Percentiles rank a stretch among this genome's conserved stretches.
Conservation (phyloP, 1,284 basidiomycete species). For the Fomitopsis betulina region DNA sequence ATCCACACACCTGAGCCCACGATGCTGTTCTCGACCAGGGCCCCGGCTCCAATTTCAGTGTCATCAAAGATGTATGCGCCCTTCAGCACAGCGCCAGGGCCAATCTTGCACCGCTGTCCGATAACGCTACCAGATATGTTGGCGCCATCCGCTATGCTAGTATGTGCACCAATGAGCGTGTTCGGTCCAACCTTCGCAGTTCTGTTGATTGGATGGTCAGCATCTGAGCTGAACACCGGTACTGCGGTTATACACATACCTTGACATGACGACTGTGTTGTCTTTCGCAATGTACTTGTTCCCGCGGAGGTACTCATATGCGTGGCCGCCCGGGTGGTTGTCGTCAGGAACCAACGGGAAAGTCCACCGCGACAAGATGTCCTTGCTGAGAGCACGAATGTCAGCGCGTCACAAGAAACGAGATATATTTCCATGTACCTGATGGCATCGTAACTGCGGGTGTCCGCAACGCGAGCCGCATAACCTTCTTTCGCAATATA, state of each 20-base stretch:
- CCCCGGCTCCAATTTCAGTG: constrained; percentile 73
- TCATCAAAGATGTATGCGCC: constrained; percentile 84
- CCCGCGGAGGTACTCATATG: constrained; percentile 81
- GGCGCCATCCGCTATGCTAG: constrained; percentile 59
- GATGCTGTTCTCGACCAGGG: constrained; percentile 73
- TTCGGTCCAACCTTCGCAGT: constrained; percentile 83
- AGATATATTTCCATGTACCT: constrained; percentile 42
- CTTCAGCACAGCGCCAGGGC: constrained; percentile 55
- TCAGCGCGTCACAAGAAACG: neutral
- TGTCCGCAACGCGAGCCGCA: constrained; percentile 85
- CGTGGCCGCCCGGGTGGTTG: constrained; percentile 77
- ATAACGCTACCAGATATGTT: constrained; percentile 71
- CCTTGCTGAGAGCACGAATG: constrained; percentile 57
- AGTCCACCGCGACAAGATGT: constrained; percentile 89
- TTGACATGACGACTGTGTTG: constrained; percentile 67
- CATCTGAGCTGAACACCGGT: neutral
- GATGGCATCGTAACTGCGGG: constrained; percentile 84
- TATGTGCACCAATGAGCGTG: constrained; percentile 75
- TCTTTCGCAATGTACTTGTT: constrained; percentile 84
- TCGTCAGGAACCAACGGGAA: constrained; percentile 94
- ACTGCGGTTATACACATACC: constrained; percentile 40
- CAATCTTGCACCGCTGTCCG: constrained; percentile 70
- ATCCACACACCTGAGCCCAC: constrained; percentile 75
- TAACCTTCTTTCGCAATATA: constrained; percentile 85
- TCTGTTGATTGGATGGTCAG: constrained; percentile 28